Percentiles rank a stretch among this genome's conserved stretches.
Evolutionary conservation across 2,329 filamentous ascomycete species (phyloP).

Genomic region (Penicillium vulpinum): DNA sequence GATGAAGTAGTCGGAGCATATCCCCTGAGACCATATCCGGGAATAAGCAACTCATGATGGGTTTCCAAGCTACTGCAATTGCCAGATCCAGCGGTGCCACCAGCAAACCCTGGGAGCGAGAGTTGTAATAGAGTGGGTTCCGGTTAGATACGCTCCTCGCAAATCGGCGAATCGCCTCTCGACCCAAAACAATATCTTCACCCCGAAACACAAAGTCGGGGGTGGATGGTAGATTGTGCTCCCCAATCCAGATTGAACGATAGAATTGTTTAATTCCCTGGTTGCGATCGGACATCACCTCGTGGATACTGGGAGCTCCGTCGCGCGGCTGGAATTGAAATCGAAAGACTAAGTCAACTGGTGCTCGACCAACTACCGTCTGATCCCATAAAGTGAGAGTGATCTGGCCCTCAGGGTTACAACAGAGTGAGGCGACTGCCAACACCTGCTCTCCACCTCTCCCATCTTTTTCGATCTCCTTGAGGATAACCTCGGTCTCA

Average conservation of each 20-base stretch:
- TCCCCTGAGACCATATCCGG: background rate
- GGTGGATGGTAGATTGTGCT: constrained; percentile 74
- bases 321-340: constrained; percentile 75
- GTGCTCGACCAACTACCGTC: constrained; percentile 66
- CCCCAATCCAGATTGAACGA: constrained; percentile 91
- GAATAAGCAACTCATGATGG: constrained; percentile 1
- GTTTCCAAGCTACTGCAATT: constrained; percentile 5
- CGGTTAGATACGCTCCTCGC: background rate
- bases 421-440: background rate
- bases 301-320: constrained; percentile 85
- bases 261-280: constrained; percentile 98
- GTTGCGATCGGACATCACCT: constrained; percentile 90
- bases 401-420: background rate
- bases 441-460: background rate
- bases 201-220: constrained; percentile 81
- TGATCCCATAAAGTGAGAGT: constrained; percentile 35
- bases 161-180: constrained; percentile 4
- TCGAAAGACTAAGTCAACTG: constrained; percentile 69
- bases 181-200: constrained; percentile 16
- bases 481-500: background rate
- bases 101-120: background rate
- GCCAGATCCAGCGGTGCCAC: constrained; percentile 5
- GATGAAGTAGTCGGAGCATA: constrained; percentile 1
- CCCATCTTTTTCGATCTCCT: background rate
- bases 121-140: background rate